Percentiles rank a stretch among this genome's conserved stretches.
phyloP scores from a whole-genome alignment of 352 stramenopile genomes.

The Phytopythium helicoides region DNA sequence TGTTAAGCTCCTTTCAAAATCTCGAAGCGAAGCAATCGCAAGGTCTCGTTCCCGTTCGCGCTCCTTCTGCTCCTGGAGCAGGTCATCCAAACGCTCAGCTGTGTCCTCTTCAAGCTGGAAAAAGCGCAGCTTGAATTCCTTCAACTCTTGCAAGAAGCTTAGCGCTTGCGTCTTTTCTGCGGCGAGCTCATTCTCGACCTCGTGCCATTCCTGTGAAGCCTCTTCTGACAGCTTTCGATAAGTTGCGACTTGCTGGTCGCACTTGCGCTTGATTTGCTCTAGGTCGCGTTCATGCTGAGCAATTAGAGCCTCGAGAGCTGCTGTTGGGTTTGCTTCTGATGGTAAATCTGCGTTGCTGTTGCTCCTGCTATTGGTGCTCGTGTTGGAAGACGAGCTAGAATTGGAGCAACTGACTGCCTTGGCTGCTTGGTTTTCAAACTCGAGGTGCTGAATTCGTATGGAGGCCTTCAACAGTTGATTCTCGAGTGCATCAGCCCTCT shows the following conservation, averaged over 20 bases:
- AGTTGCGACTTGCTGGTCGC: conserved; percentile 58
- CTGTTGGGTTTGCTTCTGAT: conserved; percentile 22
- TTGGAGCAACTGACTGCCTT: conserved; percentile 18
- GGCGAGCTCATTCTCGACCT: conserved; percentile 56
- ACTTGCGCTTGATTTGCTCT: conserved; percentile 39
- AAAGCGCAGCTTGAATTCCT: conserved; percentile 68
- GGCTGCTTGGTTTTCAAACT: conserved; percentile 54
- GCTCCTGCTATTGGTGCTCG: neutral
- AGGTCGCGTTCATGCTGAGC: conserved; percentile 42
- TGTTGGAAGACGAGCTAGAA: no score
- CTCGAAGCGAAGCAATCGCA: conserved; percentile 7
- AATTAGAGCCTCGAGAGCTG: conserved; percentile 29
- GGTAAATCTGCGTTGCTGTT: neutral
- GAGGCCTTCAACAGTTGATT: conserved; percentile 55
- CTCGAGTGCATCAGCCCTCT: conserved; percentile 23
- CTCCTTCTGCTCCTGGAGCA: conserved; percentile 59
- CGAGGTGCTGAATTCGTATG: conserved; percentile 56
- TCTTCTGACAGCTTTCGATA: conserved; percentile 59
- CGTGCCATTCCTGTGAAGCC: conserved; percentile 68
- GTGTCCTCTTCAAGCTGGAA: conserved; percentile 61
- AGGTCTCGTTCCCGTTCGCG: conserved; percentile 37
- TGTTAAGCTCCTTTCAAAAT: conserved; percentile 28
- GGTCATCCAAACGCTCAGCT: conserved; percentile 58
- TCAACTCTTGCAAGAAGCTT: conserved; percentile 55
- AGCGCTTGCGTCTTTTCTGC: conserved; percentile 59